Conservation (phyloP, 441 rosid genomes). For the Flueggea neowawraea region DNA sequence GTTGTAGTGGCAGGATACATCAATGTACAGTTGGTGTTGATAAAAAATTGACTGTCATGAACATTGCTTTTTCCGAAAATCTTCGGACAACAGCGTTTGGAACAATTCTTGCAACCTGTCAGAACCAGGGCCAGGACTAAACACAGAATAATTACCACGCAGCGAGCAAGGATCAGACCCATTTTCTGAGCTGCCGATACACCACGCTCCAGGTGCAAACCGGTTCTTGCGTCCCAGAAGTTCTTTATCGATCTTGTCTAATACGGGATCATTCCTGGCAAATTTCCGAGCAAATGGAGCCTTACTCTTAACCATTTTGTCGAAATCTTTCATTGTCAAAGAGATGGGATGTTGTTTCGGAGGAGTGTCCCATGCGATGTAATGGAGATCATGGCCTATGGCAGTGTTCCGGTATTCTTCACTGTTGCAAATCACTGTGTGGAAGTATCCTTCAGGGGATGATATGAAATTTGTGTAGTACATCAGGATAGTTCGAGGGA, state of each 20-base stretch:
- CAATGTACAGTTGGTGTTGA: slow-evolving; percentile 31
- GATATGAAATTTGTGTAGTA: slow-evolving; percentile 86
- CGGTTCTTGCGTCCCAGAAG: slow-evolving; percentile 57
- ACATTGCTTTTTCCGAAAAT: slow-evolving; percentile 59
- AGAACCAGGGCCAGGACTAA: slow-evolving; percentile 84
- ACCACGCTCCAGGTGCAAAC: slow-evolving; percentile 93
- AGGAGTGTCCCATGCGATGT: slow-evolving; percentile 95
- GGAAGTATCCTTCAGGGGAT: slow-evolving; percentile 96
- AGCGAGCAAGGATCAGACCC: slow-evolving; percentile 67
- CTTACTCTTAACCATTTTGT: slow-evolving; percentile 73
- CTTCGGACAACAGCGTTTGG: slow-evolving; percentile 52
- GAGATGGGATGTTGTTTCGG: slow-evolving; percentile 89
- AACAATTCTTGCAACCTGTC: slow-evolving; percentile 62
- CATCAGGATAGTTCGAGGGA: slow-evolving; percentile 82
- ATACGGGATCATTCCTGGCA: slow-evolving; percentile 63
- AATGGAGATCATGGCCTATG: slow-evolving; percentile 83
- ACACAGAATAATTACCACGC: slow-evolving; percentile 54
- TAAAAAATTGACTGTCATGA: slow-evolving; percentile 29
- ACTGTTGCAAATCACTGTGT: slow-evolving; percentile 78
- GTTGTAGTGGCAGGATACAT: no score
- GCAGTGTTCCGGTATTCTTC: slow-evolving; percentile 58
- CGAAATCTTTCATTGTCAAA: slow-evolving; percentile 64
- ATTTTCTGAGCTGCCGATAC: slow-evolving; percentile 58
- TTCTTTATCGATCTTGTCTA: slow-evolving; percentile 87
- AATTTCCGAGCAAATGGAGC: slow-evolving; percentile 92